A percentile compares a stretch with the other conserved stretches of the same genome.
These are phyloP conservation scores for Penicillium sp. DNA, from an alignment of 2,329 filamentous ascomycete genomes.

Conservation along the genomic window DNA sequence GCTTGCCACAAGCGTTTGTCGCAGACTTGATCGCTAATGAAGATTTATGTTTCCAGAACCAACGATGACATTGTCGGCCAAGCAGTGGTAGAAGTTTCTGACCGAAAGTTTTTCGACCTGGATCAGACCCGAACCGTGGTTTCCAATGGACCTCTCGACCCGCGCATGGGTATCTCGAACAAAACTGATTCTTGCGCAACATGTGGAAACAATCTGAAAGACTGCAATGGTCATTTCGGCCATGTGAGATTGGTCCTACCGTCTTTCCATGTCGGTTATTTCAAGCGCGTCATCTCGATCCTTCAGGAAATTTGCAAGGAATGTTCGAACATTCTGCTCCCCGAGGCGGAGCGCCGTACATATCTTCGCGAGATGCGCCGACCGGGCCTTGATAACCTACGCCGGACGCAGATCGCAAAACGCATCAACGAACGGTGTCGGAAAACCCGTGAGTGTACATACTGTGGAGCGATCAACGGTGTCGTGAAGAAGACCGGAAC, in stretches of 20 bases:
- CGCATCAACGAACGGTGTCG: constrained; percentile 84
- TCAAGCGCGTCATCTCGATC: constrained; percentile 88
- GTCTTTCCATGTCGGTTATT: constrained; percentile 92
- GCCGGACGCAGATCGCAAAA: constrained; percentile 79
- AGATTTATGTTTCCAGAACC: constrained; percentile 53
- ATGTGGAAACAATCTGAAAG: constrained; percentile 74
- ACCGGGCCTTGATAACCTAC: constrained; percentile 81
- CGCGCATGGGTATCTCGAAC: constrained; percentile 81
- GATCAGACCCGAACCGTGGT: constrained; percentile 73
- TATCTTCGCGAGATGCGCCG: constrained; percentile 78
- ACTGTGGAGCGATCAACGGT: constrained; percentile 80
- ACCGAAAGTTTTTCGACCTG: constrained; percentile 89
- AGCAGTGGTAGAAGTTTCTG: constrained; percentile 90
- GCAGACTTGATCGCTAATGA: constrained; percentile 17
- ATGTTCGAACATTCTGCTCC: constrained; percentile 79
- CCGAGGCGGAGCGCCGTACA: constrained; percentile 71
- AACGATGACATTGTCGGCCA: constrained; percentile 95
- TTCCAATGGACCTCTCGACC: constrained; percentile 81
- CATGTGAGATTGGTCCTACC: constrained; percentile 87
- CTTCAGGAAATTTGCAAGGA: constrained; percentile 96
- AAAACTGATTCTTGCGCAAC: constrained; percentile 78
- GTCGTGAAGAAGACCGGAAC: constrained; percentile 83
- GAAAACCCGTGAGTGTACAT: constrained; percentile 78
- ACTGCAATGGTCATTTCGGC: constrained; percentile 93
- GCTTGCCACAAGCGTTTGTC: constrained; percentile 5